phyloP scores from a whole-genome alignment of 1,284 basidiomycete genomes.

The Rhodotorula sp. region DNA sequence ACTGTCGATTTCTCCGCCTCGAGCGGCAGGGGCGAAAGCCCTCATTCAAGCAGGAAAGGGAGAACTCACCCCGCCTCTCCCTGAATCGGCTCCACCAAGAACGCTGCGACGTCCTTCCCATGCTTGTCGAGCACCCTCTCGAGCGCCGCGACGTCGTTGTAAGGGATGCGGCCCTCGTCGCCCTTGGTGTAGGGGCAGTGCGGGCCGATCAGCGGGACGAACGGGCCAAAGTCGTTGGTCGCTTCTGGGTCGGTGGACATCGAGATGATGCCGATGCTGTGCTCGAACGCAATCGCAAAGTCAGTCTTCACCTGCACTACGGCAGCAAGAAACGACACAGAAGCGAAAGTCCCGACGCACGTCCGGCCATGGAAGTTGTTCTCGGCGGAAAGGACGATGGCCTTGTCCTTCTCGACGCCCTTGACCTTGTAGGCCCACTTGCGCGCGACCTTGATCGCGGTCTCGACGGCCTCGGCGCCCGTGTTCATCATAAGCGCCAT shows the following conservation, averaged over 20 bases:
- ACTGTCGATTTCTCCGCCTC: not conserved
- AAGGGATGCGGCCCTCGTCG: conserved; percentile 62
- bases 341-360: conserved; percentile 72
- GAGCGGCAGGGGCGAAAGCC: too few species aligned
- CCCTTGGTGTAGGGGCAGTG: conserved; percentile 55
- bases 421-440: conserved; percentile 91
- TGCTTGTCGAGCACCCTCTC: conserved; percentile 69
- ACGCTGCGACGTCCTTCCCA: conserved; percentile 83
- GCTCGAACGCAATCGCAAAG: not conserved
- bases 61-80: conserved; percentile 71
- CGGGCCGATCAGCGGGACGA: conserved; percentile 81
- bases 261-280: conserved; percentile 52
- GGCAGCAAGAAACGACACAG: conserved; percentile 44
- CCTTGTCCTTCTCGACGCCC: conserved; percentile 76
- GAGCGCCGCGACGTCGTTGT: conserved; percentile 77
- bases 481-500: conserved; percentile 99
- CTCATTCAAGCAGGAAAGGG: not conserved
- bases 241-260: conserved; percentile 96
- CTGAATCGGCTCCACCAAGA: conserved; percentile 96
- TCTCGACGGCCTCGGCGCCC: conserved; percentile 96
- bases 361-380: conserved; percentile 98
- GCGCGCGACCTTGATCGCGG: conserved; percentile 74
- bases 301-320: not conserved
- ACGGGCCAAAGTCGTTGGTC: conserved; percentile 85
- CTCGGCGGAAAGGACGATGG: conserved; percentile 79